phyloP scores from a whole-genome alignment of 495 filamentous ascomycete genomes.

The Trypethelium eluteriae region DNA sequence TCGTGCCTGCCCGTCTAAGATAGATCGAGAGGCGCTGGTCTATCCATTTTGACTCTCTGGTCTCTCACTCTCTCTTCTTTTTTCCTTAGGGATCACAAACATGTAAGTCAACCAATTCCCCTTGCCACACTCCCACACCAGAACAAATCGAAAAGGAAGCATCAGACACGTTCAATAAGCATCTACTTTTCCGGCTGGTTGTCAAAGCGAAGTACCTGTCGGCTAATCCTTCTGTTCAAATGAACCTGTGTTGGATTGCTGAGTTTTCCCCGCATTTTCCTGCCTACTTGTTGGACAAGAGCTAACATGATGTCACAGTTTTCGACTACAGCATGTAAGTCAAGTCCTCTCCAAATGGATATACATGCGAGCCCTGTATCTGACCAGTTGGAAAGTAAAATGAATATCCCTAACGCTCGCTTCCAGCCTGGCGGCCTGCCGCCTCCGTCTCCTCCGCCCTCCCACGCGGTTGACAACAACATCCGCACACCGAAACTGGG shows the following conservation, averaged over 20 bases:
- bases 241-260: too few species aligned
- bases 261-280: too few species aligned
- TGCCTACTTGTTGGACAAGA: too few species aligned
- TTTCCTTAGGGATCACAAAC: neutral
- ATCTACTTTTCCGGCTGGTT: neutral
- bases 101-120: slow-evolving; percentile 1
- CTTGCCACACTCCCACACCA: neutral
- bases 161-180: neutral
- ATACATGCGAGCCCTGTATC: too few species aligned
- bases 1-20: neutral
- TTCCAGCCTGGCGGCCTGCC: neutral
- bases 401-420: neutral
- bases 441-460: neutral
- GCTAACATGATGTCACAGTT: too few species aligned
- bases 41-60: neutral
- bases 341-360: too few species aligned
- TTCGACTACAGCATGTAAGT: too few species aligned
- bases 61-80: neutral
- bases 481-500: too few species aligned
- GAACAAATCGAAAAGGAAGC: neutral
- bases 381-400: too few species aligned
- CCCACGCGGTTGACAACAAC: too few species aligned
- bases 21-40: neutral
- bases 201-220: neutral
- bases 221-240: neutral